These are phyloP conservation scores for Boletus sp. DNA, from an alignment of 768 basidiomycete species.

Conservation along the genomic window DNA sequence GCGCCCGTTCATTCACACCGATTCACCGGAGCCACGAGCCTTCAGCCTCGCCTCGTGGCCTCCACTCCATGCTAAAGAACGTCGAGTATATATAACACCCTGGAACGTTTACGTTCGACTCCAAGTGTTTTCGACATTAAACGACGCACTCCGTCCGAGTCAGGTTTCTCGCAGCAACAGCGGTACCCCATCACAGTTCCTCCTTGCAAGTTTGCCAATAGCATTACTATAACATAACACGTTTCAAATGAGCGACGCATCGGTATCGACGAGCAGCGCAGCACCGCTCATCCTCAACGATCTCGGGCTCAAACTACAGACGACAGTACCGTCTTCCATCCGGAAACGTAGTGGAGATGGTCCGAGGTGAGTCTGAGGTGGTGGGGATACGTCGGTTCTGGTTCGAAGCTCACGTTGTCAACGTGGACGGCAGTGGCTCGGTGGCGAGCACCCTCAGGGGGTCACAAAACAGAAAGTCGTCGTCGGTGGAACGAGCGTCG, in stretches of 20 bases:
- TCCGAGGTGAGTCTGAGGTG: slow-evolving; percentile 17
- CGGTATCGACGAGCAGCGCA: not conserved
- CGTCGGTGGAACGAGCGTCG: not conserved
- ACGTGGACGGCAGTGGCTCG: not conserved
- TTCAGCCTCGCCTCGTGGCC: slow-evolving; percentile 11
- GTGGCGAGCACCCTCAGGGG: slow-evolving; percentile 20
- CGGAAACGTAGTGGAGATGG: not conserved
- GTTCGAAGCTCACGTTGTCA: not conserved
- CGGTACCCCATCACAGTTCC: no score
- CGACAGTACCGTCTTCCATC: slow-evolving; percentile 19
- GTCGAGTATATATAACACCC: not conserved
- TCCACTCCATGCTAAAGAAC: not conserved
- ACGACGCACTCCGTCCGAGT: no score
- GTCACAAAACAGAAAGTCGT: slow-evolving; percentile 1
- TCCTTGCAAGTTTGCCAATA: not conserved
- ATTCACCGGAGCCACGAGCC: not conserved
- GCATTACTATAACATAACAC: not conserved
- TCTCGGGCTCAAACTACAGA: slow-evolving; percentile 3
- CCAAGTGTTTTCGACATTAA: not conserved
- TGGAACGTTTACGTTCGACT: no score
- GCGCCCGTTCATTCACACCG: not conserved
- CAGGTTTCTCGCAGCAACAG: no score
- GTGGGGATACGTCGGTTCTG: not conserved
- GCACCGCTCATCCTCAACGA: not conserved
- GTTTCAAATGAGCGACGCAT: slow-evolving; percentile 2